Percentiles rank a stretch among this genome's conserved stretches.
Evolutionary conservation across 2,329 filamentous ascomycete species (phyloP).

Genomic region (Monilinia polystroma): DNA sequence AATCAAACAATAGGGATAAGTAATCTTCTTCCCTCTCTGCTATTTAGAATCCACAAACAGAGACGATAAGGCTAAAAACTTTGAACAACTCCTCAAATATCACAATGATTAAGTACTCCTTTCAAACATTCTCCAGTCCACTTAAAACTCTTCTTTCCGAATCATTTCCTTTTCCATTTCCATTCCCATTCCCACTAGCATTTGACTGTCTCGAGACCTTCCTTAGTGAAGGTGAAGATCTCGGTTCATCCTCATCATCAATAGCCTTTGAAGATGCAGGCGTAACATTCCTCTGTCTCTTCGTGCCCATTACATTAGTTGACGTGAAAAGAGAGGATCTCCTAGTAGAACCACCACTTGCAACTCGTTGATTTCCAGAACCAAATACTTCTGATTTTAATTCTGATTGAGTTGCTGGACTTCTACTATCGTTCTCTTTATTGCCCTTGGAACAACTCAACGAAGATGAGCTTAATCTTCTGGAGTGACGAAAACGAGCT

Average conservation of each 20-base stretch:
- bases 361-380: not conserved
- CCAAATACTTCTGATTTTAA: not conserved
- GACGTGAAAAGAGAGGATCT: slow-evolving; percentile 30
- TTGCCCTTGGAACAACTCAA: not conserved
- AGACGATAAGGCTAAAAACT: not conserved
- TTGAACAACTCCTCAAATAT: not conserved
- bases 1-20: not conserved
- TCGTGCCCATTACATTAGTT: slow-evolving; percentile 38
- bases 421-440: slow-evolving; percentile 16
- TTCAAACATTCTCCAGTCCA: slow-evolving; percentile 35
- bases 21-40: not conserved
- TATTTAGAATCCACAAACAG: too few relatives aligned
- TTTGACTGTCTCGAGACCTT: slow-evolving; percentile 33
- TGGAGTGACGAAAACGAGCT: slow-evolving; percentile 6
- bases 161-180: slow-evolving; percentile 21
- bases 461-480: slow-evolving; percentile 20
- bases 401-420: not conserved
- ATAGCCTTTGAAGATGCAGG: slow-evolving; percentile 48
- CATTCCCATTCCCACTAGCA: slow-evolving; percentile 5
- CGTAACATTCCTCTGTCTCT: slow-evolving; percentile 50
- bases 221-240: slow-evolving; percentile 29
- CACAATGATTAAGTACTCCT: not conserved
- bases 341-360: slow-evolving; percentile 20
- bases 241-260: slow-evolving; percentile 49
- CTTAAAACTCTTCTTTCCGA: slow-evolving; percentile 30